These are phyloP conservation scores for Asparagopsis taxiformis DNA, from an alignment of 31 red algal genomes.

Conservation along the genomic window DNA sequence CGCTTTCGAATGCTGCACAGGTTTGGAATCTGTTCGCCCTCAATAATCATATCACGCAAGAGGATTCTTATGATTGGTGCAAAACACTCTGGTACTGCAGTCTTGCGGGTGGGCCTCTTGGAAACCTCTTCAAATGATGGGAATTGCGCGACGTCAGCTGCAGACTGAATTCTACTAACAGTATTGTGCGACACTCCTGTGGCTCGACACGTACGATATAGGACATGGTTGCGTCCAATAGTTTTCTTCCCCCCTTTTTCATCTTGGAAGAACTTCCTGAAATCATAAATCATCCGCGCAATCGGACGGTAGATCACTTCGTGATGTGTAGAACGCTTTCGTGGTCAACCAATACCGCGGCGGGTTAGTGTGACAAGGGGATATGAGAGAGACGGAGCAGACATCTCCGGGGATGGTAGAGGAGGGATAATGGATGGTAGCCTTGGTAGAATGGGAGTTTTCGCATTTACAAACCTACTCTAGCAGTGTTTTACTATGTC, in stretches of 20 bases:
- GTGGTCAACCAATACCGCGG: too few species aligned
- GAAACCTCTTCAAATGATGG: neutral
- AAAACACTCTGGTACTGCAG: neutral
- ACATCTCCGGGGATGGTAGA: too few species aligned
- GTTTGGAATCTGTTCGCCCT: neutral
- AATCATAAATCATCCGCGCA: neutral
- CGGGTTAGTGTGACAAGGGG: too few species aligned
- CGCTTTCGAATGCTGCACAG: neutral
- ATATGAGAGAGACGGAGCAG: too few species aligned
- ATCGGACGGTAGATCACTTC: neutral
- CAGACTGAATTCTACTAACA: neutral
- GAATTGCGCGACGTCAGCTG: neutral
- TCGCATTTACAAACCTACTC: too few species aligned
- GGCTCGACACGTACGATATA: neutral
- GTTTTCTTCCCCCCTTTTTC: neutral
- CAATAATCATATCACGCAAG: neutral
- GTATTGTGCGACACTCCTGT: neutral
- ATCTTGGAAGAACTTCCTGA: neutral
- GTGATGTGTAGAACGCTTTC: neutral
- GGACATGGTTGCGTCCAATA: neutral
- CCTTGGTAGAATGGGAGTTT: too few species aligned
- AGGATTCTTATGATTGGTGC: conserved; percentile 1
- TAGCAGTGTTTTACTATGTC: too few species aligned
- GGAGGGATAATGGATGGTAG: too few species aligned
- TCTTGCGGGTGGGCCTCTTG: neutral